Evolutionary conservation across 345 rosid species (phyloP).

Genomic region (Eucalyptus cloeziana): DNA sequence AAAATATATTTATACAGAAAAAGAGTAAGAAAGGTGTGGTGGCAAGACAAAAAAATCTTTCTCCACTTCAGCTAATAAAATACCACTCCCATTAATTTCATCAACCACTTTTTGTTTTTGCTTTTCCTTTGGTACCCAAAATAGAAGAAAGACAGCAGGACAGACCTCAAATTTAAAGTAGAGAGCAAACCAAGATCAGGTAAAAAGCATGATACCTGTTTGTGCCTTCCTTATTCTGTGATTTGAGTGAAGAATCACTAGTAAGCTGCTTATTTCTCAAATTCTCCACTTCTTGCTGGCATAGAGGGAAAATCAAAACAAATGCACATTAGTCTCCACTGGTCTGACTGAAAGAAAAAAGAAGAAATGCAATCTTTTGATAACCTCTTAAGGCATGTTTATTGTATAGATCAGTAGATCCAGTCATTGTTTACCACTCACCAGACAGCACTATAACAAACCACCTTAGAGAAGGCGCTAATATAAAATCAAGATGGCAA

Average conservation of each 20-base stretch:
- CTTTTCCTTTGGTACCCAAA: neutral
- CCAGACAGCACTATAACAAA: neutral
- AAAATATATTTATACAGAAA: neutral
- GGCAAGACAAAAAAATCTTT: neutral
- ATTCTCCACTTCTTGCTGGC: constrained; percentile 57
- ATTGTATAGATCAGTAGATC: neutral
- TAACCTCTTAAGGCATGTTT: neutral
- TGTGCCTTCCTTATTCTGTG: constrained; percentile 7
- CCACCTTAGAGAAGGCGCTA: neutral
- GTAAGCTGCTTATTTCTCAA: constrained; percentile 36
- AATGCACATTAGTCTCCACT: neutral
- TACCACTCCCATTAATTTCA: neutral
- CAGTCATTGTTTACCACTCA: neutral
- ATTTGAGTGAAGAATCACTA: constrained; percentile 22
- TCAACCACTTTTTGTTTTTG: neutral
- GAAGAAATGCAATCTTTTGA: neutral
- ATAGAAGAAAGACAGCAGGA: neutral
- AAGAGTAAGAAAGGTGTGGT: neutral
- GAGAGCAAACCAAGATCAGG: neutral
- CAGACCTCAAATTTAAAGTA: neutral
- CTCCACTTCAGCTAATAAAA: neutral
- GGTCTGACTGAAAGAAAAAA: neutral
- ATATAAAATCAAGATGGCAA: neutral
- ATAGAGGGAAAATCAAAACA: constrained; percentile 1
- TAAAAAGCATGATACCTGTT: constrained; percentile 22